Percentiles rank a stretch among this genome's conserved stretches.
Conservation (phyloP, 2,329 filamentous ascomycete genomes). For the Xylaria digitata region DNA sequence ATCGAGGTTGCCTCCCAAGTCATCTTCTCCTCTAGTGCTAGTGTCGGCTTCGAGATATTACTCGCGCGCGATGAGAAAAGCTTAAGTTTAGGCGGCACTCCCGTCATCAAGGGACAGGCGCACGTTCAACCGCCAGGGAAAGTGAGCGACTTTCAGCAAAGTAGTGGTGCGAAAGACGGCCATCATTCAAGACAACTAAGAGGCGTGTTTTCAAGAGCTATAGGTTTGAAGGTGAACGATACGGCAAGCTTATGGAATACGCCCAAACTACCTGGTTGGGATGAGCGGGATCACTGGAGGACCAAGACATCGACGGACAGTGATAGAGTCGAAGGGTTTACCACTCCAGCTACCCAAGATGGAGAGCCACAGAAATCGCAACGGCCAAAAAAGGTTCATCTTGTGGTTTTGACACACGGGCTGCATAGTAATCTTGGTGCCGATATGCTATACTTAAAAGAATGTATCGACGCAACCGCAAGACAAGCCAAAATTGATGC, state of each 20-base stretch:
- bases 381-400: conserved; percentile 82
- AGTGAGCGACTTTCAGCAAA: conserved; percentile 80
- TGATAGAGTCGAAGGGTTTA: conserved; percentile 39
- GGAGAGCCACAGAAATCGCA: conserved; percentile 45
- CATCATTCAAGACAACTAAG: conserved; percentile 72
- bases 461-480: conserved; percentile 90
- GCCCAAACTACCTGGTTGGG: conserved; percentile 79
- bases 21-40: conserved; percentile 89
- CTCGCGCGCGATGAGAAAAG: conserved; percentile 89
- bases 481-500: conserved; percentile 78
- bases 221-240: conserved; percentile 84
- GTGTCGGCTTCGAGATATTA: conserved; percentile 87
- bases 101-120: conserved; percentile 58
- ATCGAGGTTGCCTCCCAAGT: conserved; percentile 93
- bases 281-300: conserved; percentile 54
- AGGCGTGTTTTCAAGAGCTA: conserved; percentile 85
- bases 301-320: conserved; percentile 44
- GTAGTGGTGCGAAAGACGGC: conserved; percentile 65
- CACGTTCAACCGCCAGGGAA: conserved; percentile 73
- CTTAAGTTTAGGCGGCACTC: conserved; percentile 69
- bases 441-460: conserved; percentile 97
- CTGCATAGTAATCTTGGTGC: conserved; percentile 94
- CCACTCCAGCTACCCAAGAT: conserved; percentile 41
- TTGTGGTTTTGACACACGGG: conserved; percentile 93
- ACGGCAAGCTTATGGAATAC: conserved; percentile 92